Evolutionary conservation across 1,284 basidiomycete species (phyloP).

Genomic region (Pholiota adiposa): DNA sequence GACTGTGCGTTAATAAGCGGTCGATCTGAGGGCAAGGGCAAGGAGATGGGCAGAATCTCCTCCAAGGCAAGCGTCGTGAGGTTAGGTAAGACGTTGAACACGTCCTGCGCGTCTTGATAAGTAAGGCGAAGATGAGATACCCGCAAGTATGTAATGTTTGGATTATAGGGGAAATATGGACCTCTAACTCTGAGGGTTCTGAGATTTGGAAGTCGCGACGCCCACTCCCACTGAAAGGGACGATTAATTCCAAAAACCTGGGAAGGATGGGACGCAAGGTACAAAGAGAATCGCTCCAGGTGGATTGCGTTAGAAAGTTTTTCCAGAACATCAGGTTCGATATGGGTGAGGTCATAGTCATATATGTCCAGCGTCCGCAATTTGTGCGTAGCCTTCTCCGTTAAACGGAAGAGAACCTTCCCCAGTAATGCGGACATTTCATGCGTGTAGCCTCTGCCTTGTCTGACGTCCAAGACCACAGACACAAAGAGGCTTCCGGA

Average conservation of each 20-base stretch:
- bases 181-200: slow-evolving; percentile 12
- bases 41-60: slow-evolving; percentile 1
- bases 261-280: not conserved
- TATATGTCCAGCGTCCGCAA: slow-evolving; percentile 13
- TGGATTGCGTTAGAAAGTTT: slow-evolving; percentile 6
- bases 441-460: not conserved
- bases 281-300: slow-evolving; percentile 18
- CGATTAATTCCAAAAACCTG: not conserved
- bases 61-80: slow-evolving; percentile 3
- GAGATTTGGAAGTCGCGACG: slow-evolving; percentile 4
- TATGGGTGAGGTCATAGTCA: not conserved
- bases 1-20: slow-evolving; percentile 1
- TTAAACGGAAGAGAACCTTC: not conserved
- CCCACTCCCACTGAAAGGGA: not conserved
- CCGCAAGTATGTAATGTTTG: slow-evolving; percentile 18
- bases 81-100: slow-evolving; percentile 11
- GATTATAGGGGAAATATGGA: slow-evolving; percentile 13
- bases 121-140: slow-evolving; percentile 9
- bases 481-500: slow-evolving; percentile 18
- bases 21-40: not conserved
- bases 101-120: slow-evolving; percentile 12
- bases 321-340: not conserved
- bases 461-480: slow-evolving; percentile 18
- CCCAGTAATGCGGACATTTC: not conserved
- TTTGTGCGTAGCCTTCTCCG: not conserved